phyloP scores from a whole-genome alignment of 768 basidiomycete genomes.

The Kwoniella heveanensis region DNA sequence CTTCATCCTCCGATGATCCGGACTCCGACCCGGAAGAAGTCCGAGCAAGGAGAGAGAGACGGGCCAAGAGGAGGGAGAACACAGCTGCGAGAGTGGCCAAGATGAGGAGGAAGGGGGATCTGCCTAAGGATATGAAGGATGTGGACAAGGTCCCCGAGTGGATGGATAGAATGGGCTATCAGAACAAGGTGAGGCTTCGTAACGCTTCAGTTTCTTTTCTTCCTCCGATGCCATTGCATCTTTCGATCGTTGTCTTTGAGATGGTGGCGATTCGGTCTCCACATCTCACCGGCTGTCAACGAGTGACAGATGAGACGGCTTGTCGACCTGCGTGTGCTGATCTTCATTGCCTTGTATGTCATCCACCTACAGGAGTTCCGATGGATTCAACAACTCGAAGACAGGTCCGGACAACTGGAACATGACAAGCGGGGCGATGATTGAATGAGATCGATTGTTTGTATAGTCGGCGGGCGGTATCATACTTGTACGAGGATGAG shows the following conservation, averaged over 20 bases:
- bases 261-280: too few species aligned
- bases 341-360: not conserved
- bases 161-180: conserved; percentile 46
- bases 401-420: conserved; percentile 33
- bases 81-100: conserved; percentile 22
- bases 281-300: too few species aligned
- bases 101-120: conserved; percentile 9
- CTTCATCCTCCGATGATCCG: conserved; percentile 17
- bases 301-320: too few species aligned
- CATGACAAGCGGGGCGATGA: conserved; percentile 28
- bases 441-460: too few species aligned
- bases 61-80: conserved; percentile 6
- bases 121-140: conserved; percentile 32
- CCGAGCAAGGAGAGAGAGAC: conserved; percentile 5
- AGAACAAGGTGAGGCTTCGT: conserved; percentile 43
- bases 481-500: too few species aligned
- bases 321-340: too few species aligned
- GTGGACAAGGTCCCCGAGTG: conserved; percentile 48
- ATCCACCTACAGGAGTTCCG: conserved; percentile 32
- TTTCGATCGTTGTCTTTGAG: not conserved
- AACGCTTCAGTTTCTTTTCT: too few species aligned
- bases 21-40: conserved; percentile 27
- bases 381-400: conserved; percentile 34
- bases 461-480: too few species aligned
- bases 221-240: too few species aligned